Conservation (phyloP, 331 rosid genomes). For the Arachis monticola region DNA sequence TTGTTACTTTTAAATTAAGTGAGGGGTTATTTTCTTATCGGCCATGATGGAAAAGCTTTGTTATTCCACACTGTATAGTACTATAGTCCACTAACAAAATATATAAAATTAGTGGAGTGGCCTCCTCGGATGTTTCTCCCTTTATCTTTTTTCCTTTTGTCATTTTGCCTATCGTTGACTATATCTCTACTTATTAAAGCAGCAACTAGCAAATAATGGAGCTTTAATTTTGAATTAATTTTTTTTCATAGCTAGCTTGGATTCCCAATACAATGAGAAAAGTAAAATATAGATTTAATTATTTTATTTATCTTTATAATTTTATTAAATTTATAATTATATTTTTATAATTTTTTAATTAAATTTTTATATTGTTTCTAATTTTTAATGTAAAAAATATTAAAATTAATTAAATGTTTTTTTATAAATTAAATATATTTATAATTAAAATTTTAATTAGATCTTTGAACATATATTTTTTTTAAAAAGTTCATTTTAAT, state of each 20-base stretch:
- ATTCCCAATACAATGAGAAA: slow-evolving; percentile 43
- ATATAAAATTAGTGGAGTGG: slow-evolving; percentile 9
- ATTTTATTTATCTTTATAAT: too few species aligned
- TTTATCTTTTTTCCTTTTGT: slow-evolving; percentile 30
- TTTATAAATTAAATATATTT: too few species aligned
- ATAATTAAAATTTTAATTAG: too few species aligned
- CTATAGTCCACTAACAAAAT: slow-evolving; percentile 42
- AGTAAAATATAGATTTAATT: slow-evolving; percentile 12
- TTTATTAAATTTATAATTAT: too few species aligned
- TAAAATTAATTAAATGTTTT: too few species aligned
- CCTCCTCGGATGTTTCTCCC: slow-evolving; percentile 39
- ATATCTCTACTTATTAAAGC: not conserved
- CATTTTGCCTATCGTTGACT: slow-evolving; percentile 46
- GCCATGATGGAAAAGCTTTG: slow-evolving; percentile 24
- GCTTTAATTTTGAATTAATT: slow-evolving; percentile 26
- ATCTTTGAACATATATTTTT: too few species aligned
- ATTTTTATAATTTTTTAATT: too few species aligned
- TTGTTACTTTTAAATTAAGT: slow-evolving; percentile 24
- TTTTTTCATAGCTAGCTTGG: slow-evolving; percentile 13
- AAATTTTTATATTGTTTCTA: too few species aligned
- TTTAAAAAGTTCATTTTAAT: too few species aligned
- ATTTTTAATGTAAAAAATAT: too few species aligned
- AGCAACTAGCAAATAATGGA: slow-evolving; percentile 29
- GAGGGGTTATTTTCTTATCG: slow-evolving; percentile 29
- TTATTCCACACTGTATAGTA: slow-evolving; percentile 29